phyloP scores from a whole-genome alignment of 345 rosid genomes.

The Gossypium herbaceum region DNA sequence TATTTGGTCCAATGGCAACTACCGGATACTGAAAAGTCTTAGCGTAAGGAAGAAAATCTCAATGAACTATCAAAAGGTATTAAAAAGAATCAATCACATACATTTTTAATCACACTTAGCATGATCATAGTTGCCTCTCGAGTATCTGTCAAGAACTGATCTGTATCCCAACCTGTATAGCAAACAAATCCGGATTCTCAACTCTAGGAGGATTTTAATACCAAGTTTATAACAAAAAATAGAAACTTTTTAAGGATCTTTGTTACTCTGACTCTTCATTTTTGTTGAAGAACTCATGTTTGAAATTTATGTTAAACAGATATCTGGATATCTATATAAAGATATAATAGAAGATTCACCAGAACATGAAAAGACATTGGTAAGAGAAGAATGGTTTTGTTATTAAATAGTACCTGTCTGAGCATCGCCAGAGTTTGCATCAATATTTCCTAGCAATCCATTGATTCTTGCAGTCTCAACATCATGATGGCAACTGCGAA shows the following conservation, averaged over 20 bases:
- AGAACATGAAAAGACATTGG: neutral
- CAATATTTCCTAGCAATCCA: conserved; percentile 83
- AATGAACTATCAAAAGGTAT: neutral
- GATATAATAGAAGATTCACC: too few species aligned
- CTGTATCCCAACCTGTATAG: conserved; percentile 87
- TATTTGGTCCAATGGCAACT: neutral
- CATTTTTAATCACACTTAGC: conserved; percentile 83
- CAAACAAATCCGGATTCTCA: conserved; percentile 8
- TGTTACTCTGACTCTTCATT: neutral
- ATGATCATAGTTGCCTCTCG: conserved; percentile 86
- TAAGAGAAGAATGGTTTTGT: neutral
- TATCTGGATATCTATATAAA: too few species aligned
- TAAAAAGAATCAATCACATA: conserved; percentile 24
- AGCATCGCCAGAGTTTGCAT: conserved; percentile 95
- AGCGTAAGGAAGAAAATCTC: neutral
- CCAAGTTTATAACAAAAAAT: neutral
- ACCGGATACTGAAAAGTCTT: neutral
- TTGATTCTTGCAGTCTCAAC: conserved; percentile 89
- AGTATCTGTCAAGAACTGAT: conserved; percentile 82
- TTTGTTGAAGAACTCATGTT: neutral
- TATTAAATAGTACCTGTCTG: conserved; percentile 50
- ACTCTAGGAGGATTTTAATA: neutral
- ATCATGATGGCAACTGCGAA: conserved; percentile 80
- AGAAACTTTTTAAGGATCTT: neutral
- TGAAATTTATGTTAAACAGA: neutral